Conservation (phyloP, 495 filamentous ascomycete species). For the Tuber melanosporum region DNA sequence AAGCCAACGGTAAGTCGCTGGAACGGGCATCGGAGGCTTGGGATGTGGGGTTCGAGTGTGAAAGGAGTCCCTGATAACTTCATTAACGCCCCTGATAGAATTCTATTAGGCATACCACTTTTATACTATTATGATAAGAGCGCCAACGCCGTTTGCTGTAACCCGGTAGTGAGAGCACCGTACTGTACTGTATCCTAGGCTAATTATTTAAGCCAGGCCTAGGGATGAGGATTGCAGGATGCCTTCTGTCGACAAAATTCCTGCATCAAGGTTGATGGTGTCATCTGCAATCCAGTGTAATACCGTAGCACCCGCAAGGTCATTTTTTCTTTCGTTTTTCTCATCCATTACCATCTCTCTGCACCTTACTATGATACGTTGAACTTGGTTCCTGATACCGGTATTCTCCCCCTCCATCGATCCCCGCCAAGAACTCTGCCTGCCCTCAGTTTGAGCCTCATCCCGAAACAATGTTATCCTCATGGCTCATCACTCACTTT, state of each 20-base stretch:
- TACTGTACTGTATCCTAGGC: neutral
- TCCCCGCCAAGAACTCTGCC: neutral
- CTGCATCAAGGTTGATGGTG: neutral
- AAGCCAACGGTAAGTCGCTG: neutral
- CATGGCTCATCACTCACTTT: neutral
- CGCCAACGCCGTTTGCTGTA: neutral
- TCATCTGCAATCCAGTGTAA: neutral
- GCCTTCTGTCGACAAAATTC: neutral
- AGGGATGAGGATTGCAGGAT: neutral
- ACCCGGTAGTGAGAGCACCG: neutral
- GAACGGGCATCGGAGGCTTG: neutral
- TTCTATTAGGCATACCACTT: neutral
- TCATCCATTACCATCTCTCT: neutral
- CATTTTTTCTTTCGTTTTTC: neutral
- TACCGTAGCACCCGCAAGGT: neutral
- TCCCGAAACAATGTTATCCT: neutral
- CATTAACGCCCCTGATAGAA: neutral
- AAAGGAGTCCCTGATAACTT: neutral
- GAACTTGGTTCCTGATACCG: neutral
- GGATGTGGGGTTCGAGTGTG: neutral
- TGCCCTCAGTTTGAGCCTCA: constrained; percentile 1
- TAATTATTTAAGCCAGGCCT: neutral
- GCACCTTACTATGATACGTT: neutral
- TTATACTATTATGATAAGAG: neutral
- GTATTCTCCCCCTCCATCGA: neutral